Conservation (phyloP, 2,329 filamentous ascomycete species). For the Trichoderma brevicompactum region DNA sequence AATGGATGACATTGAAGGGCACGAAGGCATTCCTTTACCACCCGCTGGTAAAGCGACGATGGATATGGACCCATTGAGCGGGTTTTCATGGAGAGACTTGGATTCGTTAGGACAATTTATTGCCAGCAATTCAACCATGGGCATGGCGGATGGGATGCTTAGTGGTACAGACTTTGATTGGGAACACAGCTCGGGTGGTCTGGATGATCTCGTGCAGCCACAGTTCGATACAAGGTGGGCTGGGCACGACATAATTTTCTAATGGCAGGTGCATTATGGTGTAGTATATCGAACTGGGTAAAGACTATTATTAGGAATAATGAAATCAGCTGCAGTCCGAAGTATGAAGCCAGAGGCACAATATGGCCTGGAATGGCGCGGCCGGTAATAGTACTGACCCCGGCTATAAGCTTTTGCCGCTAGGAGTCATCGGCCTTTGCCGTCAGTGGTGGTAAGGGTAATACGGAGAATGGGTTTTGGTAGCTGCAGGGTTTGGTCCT, state of each 20-base stretch:
- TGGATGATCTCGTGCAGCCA: conserved; percentile 12
- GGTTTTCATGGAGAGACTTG: conserved; percentile 9
- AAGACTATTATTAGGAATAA: too few species aligned
- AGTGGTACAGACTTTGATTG: conserved; percentile 7
- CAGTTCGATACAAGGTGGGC: conserved; percentile 12
- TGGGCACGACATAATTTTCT: conserved; percentile 9
- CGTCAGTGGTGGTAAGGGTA: too few species aligned
- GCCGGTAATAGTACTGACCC: too few species aligned
- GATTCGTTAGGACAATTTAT: conserved; percentile 14
- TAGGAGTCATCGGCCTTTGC: too few species aligned
- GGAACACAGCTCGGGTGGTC: conserved; percentile 1
- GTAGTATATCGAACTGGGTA: too few species aligned
- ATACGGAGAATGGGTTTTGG: too few species aligned
- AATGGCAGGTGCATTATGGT: background rate
- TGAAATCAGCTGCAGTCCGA: too few species aligned
- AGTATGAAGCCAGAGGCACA: too few species aligned
- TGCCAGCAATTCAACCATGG: conserved; percentile 3
- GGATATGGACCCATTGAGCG: conserved; percentile 11
- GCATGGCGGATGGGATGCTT: conserved; percentile 10
- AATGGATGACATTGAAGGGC: too few species aligned
- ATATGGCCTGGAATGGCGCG: too few species aligned
- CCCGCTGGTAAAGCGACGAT: background rate
- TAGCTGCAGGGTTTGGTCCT: too few species aligned
- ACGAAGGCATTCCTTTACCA: background rate
- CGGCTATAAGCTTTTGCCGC: too few species aligned